Conservation (phyloP, 2,329 filamentous ascomycete genomes). For the Elsinoe perseae region DNA sequence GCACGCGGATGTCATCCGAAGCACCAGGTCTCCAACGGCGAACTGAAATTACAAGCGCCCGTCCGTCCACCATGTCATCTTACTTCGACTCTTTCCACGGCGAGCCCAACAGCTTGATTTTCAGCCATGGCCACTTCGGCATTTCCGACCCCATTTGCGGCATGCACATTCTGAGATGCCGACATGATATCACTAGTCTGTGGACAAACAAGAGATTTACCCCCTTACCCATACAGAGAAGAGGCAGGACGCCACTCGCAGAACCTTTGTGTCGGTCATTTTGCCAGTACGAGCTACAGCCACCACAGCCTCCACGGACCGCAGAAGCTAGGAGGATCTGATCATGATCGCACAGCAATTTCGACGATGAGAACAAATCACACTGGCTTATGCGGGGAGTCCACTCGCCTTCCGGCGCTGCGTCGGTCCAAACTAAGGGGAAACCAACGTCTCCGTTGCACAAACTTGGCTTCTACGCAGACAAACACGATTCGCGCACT, state of each 20-base stretch:
- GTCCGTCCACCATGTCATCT: neutral
- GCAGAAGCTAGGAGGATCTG: no score
- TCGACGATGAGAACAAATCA: neutral
- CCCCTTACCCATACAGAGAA: neutral
- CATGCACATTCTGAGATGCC: neutral
- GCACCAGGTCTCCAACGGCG: neutral
- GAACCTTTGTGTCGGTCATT: no score
- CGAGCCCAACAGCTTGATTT: neutral
- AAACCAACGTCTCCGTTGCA: neutral
- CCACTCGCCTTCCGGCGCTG: neutral
- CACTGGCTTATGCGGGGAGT: neutral
- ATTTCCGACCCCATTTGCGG: neutral
- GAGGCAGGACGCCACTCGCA: no score
- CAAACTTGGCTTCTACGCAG: neutral
- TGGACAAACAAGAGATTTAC: neutral
- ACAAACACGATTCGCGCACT: neutral
- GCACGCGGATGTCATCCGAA: slow-evolving; percentile 1
- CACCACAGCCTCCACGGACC: no score
- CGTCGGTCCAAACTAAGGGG: neutral
- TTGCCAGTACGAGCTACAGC: no score
- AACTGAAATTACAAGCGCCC: neutral
- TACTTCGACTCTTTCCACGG: neutral
- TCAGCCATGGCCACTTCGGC: neutral
- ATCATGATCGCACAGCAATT: neutral
- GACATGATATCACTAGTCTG: neutral